Evolutionary conservation across 2,329 filamentous ascomycete species (phyloP), one percentile per base, ranked within the genome.

Genomic region (Rutstroemia sp.): DNA sequence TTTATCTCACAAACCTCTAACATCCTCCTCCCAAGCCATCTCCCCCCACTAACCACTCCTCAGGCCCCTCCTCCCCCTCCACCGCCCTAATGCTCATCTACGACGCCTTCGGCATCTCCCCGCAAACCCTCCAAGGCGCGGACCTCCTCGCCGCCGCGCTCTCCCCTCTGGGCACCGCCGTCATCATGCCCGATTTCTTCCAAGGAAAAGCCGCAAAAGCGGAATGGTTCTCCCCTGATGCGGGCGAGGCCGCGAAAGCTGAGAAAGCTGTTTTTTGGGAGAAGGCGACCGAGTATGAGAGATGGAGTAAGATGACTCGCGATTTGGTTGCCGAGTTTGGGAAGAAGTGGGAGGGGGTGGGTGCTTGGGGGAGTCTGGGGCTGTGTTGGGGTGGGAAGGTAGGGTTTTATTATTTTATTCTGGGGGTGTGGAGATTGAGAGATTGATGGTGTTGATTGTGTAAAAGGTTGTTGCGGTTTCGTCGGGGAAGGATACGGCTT

Each of bases 161-260:
- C 65, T 50, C 53, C 21, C 68, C 73, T 72, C 82, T 85, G 63
- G 16, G 41, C 10, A 48, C 34, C 3, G n/a, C 41, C 7, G 88
- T 96, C 64, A 88, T 92, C 72, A 91, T 96, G 59, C 92, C 92
- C 18, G 91, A 96, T 74, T 92, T 90, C 79, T 95, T 96, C 76
- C 79, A 87, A 58, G 91, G 88, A 68, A 44, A 52, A 10, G 42
- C 49, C 49, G 67, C 10, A 49, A 12, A 81, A 77, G 45, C 75
- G 79, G 47, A 60, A 18, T 78, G 77, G 72, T 81, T 57, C 25
- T 37, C 39, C 80, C 67, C 74, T 78, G 69, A 75, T 73, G 41
- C 74, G 85, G 19, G 74, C 71, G 50, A 73, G 66, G 84, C 72
- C 79, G 86, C 65, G 14, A 54, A 58, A 19, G 47, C 19, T 2